Conservation (phyloP, 768 basidiomycete species). For the Termitomyces bulborhizus region DNA sequence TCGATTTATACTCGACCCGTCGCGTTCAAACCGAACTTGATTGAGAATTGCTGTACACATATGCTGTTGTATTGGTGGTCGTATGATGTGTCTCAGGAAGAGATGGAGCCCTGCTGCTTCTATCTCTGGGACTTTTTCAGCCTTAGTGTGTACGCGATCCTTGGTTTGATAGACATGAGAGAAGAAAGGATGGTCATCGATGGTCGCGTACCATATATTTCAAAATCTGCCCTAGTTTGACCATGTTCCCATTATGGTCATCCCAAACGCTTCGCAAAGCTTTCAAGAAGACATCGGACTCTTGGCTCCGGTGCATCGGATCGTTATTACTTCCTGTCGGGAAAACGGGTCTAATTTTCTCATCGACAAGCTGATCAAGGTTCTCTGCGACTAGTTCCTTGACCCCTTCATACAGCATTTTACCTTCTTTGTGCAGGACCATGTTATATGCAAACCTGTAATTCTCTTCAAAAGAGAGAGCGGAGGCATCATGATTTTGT, state of each 20-base stretch:
- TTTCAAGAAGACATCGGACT: conserved; percentile 82
- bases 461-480: conserved; percentile 62
- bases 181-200: background rate
- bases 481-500: conserved; percentile 87
- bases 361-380: conserved; percentile 69
- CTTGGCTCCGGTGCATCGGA: conserved; percentile 68
- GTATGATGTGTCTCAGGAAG: conserved; percentile 79
- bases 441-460: conserved; percentile 19
- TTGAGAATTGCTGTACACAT: conserved; percentile 76
- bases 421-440: conserved; percentile 18
- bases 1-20: conserved; percentile 87
- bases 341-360: conserved; percentile 77
- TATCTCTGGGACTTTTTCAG: conserved; percentile 71
- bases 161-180: conserved; percentile 25
- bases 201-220: conserved; percentile 83
- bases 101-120: conserved; percentile 77
- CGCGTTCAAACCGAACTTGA: conserved; percentile 87
- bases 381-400: conserved; percentile 75
- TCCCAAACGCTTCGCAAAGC: conserved; percentile 86
- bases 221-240: conserved; percentile 81
- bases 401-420: conserved; percentile 83
- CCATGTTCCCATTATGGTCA: conserved; percentile 86
- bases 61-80: conserved; percentile 76
- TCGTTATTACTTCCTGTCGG: conserved; percentile 66
- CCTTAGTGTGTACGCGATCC: conserved; percentile 86